Conservation (phyloP, 192 early-diverging fungal genomes). For the Polychytrium aggregatum region DNA sequence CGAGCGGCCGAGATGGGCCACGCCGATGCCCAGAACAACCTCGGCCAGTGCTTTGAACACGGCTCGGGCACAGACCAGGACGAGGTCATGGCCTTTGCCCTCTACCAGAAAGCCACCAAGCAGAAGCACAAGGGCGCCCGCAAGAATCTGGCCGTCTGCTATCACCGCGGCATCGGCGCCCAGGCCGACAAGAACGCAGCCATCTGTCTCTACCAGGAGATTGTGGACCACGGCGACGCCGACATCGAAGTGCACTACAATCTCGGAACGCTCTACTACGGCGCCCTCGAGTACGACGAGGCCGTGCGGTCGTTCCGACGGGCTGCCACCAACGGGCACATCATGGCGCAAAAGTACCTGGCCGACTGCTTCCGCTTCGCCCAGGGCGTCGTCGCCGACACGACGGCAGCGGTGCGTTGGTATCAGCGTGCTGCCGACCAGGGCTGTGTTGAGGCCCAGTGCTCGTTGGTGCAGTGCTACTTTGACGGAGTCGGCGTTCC, state of each 20-base stretch:
- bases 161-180: not conserved
- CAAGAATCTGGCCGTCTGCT: too few relatives aligned
- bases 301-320: too few relatives aligned
- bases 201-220: not conserved
- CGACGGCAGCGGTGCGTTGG: conserved; percentile 8
- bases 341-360: conserved; percentile 25
- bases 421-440: conserved; percentile 30
- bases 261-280: too few relatives aligned
- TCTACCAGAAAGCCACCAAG: too few relatives aligned
- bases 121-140: too few relatives aligned
- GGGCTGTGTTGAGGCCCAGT: conserved; percentile 26
- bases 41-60: conserved; percentile 38
- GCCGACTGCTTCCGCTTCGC: conserved; percentile 32
- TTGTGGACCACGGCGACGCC: not conserved
- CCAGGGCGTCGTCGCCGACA: conserved; percentile 18
- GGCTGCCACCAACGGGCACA: conserved; percentile 13
- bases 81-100: conserved; percentile 24
- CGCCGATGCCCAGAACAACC: too few relatives aligned
- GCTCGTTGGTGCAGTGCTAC: too few relatives aligned
- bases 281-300: too few relatives aligned
- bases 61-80: conserved; percentile 35
- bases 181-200: not conserved
- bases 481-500: not conserved
- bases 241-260: too few relatives aligned
- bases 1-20: conserved; percentile 24